Percentiles rank a stretch among this genome's conserved stretches.
Evolutionary conservation across 2,329 filamentous ascomycete species (phyloP).

Genomic region (Simplicillium aogashimaense): DNA sequence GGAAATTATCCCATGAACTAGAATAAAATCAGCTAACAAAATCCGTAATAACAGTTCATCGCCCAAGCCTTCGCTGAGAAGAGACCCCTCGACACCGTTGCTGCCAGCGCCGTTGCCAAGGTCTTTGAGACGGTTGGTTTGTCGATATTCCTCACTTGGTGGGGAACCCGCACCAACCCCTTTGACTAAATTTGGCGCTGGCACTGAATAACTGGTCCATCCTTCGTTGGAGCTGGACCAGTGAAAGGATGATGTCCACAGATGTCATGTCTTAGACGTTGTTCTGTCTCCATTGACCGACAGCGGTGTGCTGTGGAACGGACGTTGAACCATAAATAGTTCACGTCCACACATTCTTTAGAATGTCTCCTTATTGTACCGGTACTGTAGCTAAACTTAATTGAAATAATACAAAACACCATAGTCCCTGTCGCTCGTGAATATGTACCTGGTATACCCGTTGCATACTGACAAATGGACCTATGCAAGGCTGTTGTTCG

Average conservation of each 20-base stretch:
- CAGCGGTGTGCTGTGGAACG: too few relatives aligned
- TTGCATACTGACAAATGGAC: too few relatives aligned
- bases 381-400: not conserved
- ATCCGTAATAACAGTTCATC: slow-evolving; percentile 55
- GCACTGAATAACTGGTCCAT: slow-evolving; percentile 8
- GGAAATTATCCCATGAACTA: not conserved
- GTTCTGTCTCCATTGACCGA: not conserved
- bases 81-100: slow-evolving; percentile 81
- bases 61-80: slow-evolving; percentile 84
- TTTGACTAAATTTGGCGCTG: slow-evolving; percentile 53
- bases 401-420: not conserved
- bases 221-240: slow-evolving; percentile 2
- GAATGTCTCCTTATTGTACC: slow-evolving; percentile 1
- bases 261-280: not conserved
- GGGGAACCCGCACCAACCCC: slow-evolving; percentile 90
- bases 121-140: slow-evolving; percentile 89
- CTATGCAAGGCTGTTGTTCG: too few relatives aligned
- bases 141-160: slow-evolving; percentile 89
- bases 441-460: too few relatives aligned
- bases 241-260: not conserved
- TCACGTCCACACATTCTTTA: not conserved
- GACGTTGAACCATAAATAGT: too few relatives aligned
- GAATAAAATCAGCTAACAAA: slow-evolving; percentile 7
- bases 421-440: too few relatives aligned
- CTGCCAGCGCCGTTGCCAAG: slow-evolving; percentile 74